Percentiles rank a stretch among this genome's conserved stretches.
Evolutionary conservation across 768 basidiomycete genomes (phyloP).

Genomic region (Hericium coralloides): DNA sequence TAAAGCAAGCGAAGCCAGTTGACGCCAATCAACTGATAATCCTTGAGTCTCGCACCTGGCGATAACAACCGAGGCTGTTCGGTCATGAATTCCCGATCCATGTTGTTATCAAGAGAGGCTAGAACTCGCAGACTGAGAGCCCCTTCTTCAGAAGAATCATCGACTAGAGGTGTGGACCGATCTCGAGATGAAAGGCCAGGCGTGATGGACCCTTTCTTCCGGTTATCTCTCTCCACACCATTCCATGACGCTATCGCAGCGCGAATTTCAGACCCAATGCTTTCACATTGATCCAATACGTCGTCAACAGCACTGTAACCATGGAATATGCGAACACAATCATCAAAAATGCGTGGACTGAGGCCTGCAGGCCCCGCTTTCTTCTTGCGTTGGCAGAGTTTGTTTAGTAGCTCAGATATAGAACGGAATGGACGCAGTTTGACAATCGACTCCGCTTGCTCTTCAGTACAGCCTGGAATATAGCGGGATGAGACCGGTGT

Average conservation of each 20-base stretch:
- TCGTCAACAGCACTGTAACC: constrained; percentile 85
- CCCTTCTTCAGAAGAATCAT: constrained; percentile 45
- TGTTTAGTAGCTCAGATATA: constrained; percentile 63
- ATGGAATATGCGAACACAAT: constrained; percentile 74
- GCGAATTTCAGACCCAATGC: constrained; percentile 68
- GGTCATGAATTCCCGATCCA: constrained; percentile 57
- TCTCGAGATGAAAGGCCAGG: constrained; percentile 13
- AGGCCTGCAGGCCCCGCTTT: constrained; percentile 77
- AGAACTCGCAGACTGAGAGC: constrained; percentile 49
- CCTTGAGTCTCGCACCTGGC: constrained; percentile 73
- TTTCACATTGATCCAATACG: constrained; percentile 83
- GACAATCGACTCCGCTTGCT: constrained; percentile 76
- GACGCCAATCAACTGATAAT: constrained; percentile 94
- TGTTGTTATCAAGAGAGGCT: constrained; percentile 29
- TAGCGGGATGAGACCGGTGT: constrained; percentile 4
- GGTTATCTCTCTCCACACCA: constrained; percentile 22
- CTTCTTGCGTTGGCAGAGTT: constrained; percentile 81
- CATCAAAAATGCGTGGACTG: constrained; percentile 85
- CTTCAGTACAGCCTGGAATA: constrained; percentile 58
- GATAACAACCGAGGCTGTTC: constrained; percentile 64
- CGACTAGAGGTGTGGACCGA: constrained; percentile 13
- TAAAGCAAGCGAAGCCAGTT: constrained; percentile 95
- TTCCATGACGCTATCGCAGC: constrained; percentile 74
- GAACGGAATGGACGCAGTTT: constrained; percentile 73
- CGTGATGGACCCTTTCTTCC: constrained; percentile 31